Evolutionary conservation across 176 grass and related monocot genomes (phyloP), one percentile per base, ranked within the genome.

Genomic region (Zoysia pacifica): DNA sequence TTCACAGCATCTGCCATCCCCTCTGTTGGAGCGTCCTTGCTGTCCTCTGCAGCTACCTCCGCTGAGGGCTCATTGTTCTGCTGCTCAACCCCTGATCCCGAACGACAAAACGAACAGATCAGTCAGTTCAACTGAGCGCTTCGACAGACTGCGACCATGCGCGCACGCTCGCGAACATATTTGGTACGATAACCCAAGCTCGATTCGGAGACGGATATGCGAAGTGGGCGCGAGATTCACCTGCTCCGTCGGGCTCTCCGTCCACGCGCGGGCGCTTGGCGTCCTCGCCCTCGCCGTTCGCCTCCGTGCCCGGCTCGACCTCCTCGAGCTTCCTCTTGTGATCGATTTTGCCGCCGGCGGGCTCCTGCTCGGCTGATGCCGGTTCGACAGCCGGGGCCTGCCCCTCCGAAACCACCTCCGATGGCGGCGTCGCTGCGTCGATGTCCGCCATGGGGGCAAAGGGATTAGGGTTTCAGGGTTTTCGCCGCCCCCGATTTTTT

Each of bases 261-360:
- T 87, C 88, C 59, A 85, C 70, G 76, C 91, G 75, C 20, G 73
- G 69, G 18, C 87, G 42, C 76, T 78, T 84, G 42, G 81, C 77
- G n/a, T 90, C 91, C 72, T 87, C 87, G 51, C 62, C 77, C 18
- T 7, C 66, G 59, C 52, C 78, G 70, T 54, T 82, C 53, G 65
- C 69, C 20, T 91, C 79, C 28, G 63, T 70, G 41, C 50, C 72
- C 5, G 46, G 52, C 45, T 54, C 65, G 20, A 75, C 70, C 53
- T 87, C 80, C 54, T 73, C 84, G 41, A 89, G 81, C 72, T 90
- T 87, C 83, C 90, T 81, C 77, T 90, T 87, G 71, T 72, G 60
- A 48, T 85, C 87, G 50, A 50, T 81, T 11, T 82, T 75, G 64
- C 56, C 81, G 36, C 5, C 9, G 49, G 20, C 12, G 4, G 66